phyloP scores from a whole-genome alignment of 768 basidiomycete genomes.

The Pulveroboletus sp. region DNA sequence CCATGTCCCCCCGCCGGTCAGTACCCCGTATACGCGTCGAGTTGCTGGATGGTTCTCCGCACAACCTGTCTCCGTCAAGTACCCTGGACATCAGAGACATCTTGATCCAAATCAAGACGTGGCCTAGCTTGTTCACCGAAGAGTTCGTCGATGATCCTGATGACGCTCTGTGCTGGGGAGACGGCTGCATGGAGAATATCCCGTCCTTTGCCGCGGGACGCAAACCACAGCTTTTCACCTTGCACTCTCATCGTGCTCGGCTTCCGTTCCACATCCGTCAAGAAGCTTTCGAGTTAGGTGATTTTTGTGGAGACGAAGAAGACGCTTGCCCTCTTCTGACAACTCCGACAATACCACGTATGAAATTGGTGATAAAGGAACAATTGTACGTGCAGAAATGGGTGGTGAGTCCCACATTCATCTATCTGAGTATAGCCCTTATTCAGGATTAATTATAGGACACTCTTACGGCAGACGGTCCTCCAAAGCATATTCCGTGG shows the following conservation, averaged over 20 bases:
- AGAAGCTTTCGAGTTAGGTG: constrained; percentile 18
- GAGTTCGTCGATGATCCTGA: constrained; percentile 15
- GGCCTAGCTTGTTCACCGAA: constrained; percentile 22
- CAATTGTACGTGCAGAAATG: constrained; percentile 33
- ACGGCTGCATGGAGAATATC: constrained; percentile 17
- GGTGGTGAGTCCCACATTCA: constrained; percentile 27
- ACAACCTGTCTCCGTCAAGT: constrained; percentile 16
- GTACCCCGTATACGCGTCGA: constrained; percentile 25
- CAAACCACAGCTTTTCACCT: constrained; percentile 27
- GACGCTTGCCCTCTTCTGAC: constrained; percentile 18
- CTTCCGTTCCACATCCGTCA: constrained; percentile 22
- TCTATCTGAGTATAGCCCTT: constrained; percentile 1
- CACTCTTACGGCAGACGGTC: constrained; percentile 13
- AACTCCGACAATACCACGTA: constrained; percentile 34
- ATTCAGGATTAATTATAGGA: constrained; percentile 15
- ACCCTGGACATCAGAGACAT: constrained; percentile 29
- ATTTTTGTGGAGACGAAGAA: constrained; percentile 20
- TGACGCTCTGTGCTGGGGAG: constrained; percentile 7
- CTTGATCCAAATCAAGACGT: constrained; percentile 9
- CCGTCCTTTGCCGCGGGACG: constrained; percentile 32
- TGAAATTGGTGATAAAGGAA: constrained; percentile 35
- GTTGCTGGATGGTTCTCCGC: constrained; percentile 10
- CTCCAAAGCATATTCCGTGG: constrained; percentile 32
- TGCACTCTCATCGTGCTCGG: constrained; percentile 20
- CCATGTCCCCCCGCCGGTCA: constrained; percentile 18